A percentile compares a stretch with the other conserved stretches of the same genome.
phyloP scores from a whole-genome alignment of 78 protist species.

The Guillardia theta region DNA sequence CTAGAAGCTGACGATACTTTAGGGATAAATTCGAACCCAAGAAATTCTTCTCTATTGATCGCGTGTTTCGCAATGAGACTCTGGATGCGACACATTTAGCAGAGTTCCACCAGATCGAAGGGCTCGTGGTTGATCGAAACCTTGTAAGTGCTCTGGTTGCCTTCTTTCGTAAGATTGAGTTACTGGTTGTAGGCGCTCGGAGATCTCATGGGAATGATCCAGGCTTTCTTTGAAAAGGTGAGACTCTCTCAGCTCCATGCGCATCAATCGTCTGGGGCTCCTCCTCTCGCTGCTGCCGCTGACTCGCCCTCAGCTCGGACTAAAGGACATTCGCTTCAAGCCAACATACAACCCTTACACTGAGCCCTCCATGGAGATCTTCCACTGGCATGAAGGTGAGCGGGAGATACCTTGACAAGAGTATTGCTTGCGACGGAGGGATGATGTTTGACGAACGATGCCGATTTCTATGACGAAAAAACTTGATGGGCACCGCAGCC shows the following conservation, averaged over 20 bases:
- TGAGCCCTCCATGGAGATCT: slow-evolving; percentile 99
- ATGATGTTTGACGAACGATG: no score
- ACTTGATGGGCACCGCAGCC: no score
- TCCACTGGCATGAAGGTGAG: slow-evolving; percentile 61
- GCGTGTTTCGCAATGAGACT: slow-evolving; percentile 99
- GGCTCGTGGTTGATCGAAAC: slow-evolving; percentile 75
- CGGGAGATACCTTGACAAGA: no score
- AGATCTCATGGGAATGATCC: slow-evolving; percentile 89
- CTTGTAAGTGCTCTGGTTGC: no score
- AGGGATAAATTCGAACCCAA: slow-evolving; percentile 57
- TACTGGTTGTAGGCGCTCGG: no score
- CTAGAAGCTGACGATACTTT: no score
- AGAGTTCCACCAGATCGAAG: slow-evolving; percentile 94
- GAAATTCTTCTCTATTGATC: slow-evolving; percentile 96
- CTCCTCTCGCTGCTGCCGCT: neutral
- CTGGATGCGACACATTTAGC: slow-evolving; percentile 98
- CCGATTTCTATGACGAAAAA: no score
- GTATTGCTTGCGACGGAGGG: no score
- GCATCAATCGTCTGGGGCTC: neutral
- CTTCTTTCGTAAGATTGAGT: no score
- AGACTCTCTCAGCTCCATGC: neutral
- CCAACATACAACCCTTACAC: slow-evolving; percentile 99
- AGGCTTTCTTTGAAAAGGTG: slow-evolving; percentile 85
- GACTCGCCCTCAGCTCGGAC: neutral
- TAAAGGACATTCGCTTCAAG: slow-evolving; percentile 54